These are phyloP conservation scores for Linnemannia exigua DNA, from an alignment of 192 early-diverging fungal genomes.

Conservation along the genomic window DNA sequence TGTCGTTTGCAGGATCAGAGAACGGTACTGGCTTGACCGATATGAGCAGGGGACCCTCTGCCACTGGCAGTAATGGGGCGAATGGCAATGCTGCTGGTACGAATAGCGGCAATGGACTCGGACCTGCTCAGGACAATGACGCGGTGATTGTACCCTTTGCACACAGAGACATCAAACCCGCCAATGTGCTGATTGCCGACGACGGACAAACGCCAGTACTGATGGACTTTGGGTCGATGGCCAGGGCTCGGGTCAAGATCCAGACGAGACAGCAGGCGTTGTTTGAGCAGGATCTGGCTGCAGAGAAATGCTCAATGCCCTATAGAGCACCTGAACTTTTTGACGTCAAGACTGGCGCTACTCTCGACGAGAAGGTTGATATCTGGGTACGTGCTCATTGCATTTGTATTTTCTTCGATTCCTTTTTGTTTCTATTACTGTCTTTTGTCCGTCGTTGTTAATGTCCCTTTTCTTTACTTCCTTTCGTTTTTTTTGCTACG, in stretches of 20 bases:
- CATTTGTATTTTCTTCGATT: not conserved
- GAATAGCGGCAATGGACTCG: constrained; percentile 1
- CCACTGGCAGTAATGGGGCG: not conserved
- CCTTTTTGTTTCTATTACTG: not conserved
- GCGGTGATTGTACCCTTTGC: constrained; percentile 66
- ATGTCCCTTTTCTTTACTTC: constrained; percentile 5
- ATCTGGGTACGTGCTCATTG: constrained; percentile 70
- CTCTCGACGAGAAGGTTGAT: constrained; percentile 79
- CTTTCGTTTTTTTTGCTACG: not conserved
- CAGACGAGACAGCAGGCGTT: constrained; percentile 71
- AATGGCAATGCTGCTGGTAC: not conserved
- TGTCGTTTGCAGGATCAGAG: constrained; percentile 37
- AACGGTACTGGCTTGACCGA: constrained; percentile 38
- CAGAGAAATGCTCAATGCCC: constrained; percentile 78
- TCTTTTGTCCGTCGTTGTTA: not conserved
- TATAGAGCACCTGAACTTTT: constrained; percentile 86
- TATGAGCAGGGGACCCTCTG: constrained; percentile 12
- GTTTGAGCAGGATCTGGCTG: constrained; percentile 79
- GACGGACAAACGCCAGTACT: constrained; percentile 76
- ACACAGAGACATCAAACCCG: constrained; percentile 86
- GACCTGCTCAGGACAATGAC: constrained; percentile 33
- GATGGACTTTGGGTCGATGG: constrained; percentile 85
- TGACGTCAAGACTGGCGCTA: constrained; percentile 75
- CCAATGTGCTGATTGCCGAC: constrained; percentile 76
- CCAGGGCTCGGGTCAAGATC: constrained; percentile 68